phyloP scores from a whole-genome alignment of 768 basidiomycete species.

The Mycena belliarum region DNA sequence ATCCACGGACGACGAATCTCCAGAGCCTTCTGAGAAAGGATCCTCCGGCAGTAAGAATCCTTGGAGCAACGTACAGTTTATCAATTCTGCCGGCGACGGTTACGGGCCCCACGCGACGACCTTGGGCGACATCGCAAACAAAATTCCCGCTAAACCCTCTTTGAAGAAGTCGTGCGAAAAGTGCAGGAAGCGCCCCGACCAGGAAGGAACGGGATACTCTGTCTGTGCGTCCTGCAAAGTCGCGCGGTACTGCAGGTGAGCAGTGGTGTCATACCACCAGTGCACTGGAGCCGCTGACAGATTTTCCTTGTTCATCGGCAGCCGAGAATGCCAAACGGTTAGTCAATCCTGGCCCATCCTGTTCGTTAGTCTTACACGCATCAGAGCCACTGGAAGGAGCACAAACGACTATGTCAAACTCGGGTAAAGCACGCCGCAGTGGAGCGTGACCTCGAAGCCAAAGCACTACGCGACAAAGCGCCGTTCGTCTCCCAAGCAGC shows the following conservation, averaged over 20 bases:
- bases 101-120: constrained; percentile 14
- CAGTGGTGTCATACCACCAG: no score
- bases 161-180: constrained; percentile 17
- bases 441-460: neutral
- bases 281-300: neutral
- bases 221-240: constrained; percentile 9
- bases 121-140: constrained; percentile 14
- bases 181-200: constrained; percentile 10
- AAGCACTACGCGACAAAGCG: neutral
- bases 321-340: constrained; percentile 18
- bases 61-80: constrained; percentile 1
- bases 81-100: constrained; percentile 15
- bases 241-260: constrained; percentile 16
- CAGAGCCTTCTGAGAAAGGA: neutral
- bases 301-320: neutral
- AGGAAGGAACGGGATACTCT: constrained; percentile 4
- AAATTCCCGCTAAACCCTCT: constrained; percentile 14
- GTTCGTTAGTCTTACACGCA: neutral
- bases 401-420: constrained; percentile 10
- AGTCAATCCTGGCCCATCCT: neutral
- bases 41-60: neutral
- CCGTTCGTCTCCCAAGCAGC: constrained; percentile 12
- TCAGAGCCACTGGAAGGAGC: constrained; percentile 20
- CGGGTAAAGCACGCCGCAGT: neutral
- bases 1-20: neutral